Evolutionary conservation across 192 early-diverging fungal genomes (phyloP).

Genomic region (Podila clonocystis): DNA sequence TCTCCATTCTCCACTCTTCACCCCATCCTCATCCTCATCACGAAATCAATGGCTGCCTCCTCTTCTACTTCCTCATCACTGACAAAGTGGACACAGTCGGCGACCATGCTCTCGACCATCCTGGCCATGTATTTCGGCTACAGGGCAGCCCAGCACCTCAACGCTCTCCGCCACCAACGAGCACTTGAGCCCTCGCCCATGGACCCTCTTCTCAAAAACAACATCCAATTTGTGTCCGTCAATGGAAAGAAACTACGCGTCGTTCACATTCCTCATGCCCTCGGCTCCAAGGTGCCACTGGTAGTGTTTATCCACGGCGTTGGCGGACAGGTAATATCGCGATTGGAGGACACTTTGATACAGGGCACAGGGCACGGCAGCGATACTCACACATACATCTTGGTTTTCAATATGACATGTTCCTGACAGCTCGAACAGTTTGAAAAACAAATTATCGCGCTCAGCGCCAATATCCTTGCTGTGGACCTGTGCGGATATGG

Average conservation of each 20-base stretch:
- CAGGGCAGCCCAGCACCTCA: constrained; percentile 14
- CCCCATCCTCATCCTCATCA: too few relatives aligned
- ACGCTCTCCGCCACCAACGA: background rate
- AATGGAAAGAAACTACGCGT: constrained; percentile 59
- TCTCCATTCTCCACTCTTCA: too few relatives aligned
- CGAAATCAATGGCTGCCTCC: too few relatives aligned
- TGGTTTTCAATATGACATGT: background rate
- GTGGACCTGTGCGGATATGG: constrained; percentile 67
- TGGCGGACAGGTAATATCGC: constrained; percentile 70
- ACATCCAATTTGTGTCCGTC: constrained; percentile 59
- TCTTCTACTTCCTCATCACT: background rate
- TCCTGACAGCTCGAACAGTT: constrained; percentile 61
- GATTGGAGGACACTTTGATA: too few relatives aligned
- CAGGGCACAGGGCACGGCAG: too few relatives aligned
- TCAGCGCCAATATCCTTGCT: constrained; percentile 63
- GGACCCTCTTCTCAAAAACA: constrained; percentile 36
- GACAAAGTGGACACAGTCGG: constrained; percentile 12
- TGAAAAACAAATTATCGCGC: constrained; percentile 65
- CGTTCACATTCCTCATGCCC: constrained; percentile 62
- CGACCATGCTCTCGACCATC: constrained; percentile 20
- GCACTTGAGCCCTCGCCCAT: constrained; percentile 23
- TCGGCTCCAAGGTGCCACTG: constrained; percentile 63
- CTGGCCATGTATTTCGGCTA: constrained; percentile 36
- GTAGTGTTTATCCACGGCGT: constrained; percentile 68
- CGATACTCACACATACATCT: too few relatives aligned